phyloP scores from a whole-genome alignment of 345 rosid species.

The Firmiana major region DNA sequence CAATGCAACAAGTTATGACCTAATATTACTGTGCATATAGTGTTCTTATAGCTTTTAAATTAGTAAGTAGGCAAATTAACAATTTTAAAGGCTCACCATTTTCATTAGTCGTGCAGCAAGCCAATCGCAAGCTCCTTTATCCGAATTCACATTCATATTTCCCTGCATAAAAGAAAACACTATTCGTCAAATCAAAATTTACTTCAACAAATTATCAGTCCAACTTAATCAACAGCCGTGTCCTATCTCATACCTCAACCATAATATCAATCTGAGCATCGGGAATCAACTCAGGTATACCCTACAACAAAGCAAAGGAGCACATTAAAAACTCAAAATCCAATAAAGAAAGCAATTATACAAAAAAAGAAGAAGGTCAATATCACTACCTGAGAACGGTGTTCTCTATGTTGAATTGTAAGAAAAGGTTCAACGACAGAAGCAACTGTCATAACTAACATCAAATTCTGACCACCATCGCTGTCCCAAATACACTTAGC shows the following conservation, averaged over 20 bases:
- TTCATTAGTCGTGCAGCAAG: slow-evolving; percentile 47
- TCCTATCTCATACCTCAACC: slow-evolving; percentile 58
- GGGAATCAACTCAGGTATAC: slow-evolving; percentile 59
- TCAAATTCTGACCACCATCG: slow-evolving; percentile 27
- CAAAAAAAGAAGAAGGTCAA: background rate
- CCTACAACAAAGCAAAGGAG: slow-evolving; percentile 38
- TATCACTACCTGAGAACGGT: slow-evolving; percentile 45
- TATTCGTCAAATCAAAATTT: background rate
- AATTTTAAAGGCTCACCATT: slow-evolving; percentile 43
- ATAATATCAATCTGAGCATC: slow-evolving; percentile 70
- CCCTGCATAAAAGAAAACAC: slow-evolving; percentile 36
- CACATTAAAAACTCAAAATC: slow-evolving; percentile 5
- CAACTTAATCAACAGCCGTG: slow-evolving; percentile 17
- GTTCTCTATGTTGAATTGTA: slow-evolving; percentile 37
- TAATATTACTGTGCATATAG: background rate
- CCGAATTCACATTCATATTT: slow-evolving; percentile 23
- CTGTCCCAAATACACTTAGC: slow-evolving; percentile 33
- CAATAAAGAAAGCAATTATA: background rate
- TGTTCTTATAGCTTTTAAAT: background rate
- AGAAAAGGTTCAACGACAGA: slow-evolving; percentile 83
- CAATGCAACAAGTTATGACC: background rate
- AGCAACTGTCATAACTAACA: slow-evolving; percentile 68
- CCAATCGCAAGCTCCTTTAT: slow-evolving; percentile 46
- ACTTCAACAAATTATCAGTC: slow-evolving; percentile 7
- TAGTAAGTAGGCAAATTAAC: background rate